These are phyloP conservation scores for Benincasa hispida DNA, from an alignment of 306 rosid species.

Conservation along the genomic window DNA sequence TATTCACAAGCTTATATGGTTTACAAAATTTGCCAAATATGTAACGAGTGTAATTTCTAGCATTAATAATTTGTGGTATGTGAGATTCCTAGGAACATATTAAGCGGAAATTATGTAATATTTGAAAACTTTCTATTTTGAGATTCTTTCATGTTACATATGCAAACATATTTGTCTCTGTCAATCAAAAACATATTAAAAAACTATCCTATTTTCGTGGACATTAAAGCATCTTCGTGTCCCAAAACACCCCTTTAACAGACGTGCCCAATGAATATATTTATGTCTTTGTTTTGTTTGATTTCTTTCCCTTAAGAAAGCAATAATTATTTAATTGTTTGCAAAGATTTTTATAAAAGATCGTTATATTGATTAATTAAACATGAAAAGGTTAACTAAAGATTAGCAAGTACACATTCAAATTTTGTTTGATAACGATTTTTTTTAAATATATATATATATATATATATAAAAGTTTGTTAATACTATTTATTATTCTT, in stretches of 20 bases:
- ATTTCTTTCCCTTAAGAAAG: not conserved
- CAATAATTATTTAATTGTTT: not conserved
- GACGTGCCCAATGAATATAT: not conserved
- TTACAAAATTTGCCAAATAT: not conserved
- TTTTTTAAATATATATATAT: too few species aligned
- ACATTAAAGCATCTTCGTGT: not conserved
- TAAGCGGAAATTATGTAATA: not conserved
- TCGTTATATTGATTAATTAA: not conserved
- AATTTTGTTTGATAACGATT: not conserved
- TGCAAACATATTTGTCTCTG: not conserved
- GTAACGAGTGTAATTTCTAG: not conserved
- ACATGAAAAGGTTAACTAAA: not conserved
- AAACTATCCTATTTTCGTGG: not conserved
- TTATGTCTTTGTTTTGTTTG: not conserved
- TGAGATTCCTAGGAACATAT: not conserved
- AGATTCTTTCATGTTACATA: conserved; percentile 1
- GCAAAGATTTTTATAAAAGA: not conserved
- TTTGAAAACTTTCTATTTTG: not conserved
- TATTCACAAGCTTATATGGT: not conserved
- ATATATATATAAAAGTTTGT: too few species aligned
- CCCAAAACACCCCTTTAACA: not conserved
- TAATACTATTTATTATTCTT: too few species aligned
- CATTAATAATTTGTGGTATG: not conserved
- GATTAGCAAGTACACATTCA: not conserved
- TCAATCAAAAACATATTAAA: not conserved